Base-by-base conservation (phyloP, 2,329 filamentous ascomycete species). In the Bretziella fagacearum region DNA sequence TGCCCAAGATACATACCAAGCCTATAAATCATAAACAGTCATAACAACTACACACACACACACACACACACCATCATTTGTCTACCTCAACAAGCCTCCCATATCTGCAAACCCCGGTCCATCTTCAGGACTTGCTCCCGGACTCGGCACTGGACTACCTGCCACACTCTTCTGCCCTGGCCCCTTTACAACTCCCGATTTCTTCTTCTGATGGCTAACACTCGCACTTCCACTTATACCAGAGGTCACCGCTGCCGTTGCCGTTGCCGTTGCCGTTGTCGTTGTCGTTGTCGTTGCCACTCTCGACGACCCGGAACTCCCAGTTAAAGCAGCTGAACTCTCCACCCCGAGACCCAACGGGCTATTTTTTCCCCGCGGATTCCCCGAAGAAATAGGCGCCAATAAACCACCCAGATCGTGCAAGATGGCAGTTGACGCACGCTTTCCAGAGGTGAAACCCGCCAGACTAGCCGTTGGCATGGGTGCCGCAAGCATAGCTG, bases 351-450 rank as follows among this genome's bases (percentile, higher is more conserved):
- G 18, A 6, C 2, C 35, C n/a, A 22, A 39, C 23, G n/a, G 17
- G 6, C 8, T 10, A 17, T 11, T 39, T 39, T 8, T 8, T 5
- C 2, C 35, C 35, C 35, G 35, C 35, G 8, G 17, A 20, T 22
- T n/a, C n/a, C n/a, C n/a, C n/a, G n/a, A n/a, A n/a, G 35, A 53
- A 36, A 61, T 56, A 1, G 71, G 67, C 2, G 60, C 63, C 4
- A 78, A 56, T 13, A 76, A 60, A 1, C 70, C 73, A 6, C 72
- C 69, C 1, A 77, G 57, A 53, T 79, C 75, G 52, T 74, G 71
- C 4, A 79, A 58, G n/a, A 78, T 55, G 0, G 72, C 68, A 1
- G 70, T 65, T 2, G 73, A 77, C 2, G 74, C 74, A 36, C 71
- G 61, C 5, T 70, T 63, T 3, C 71, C 57, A 1, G 71, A 70